A percentile compares a stretch with the other conserved stretches of the same genome.
Conservation (phyloP, 148 eudicot species). For the Cornus suecica region DNA sequence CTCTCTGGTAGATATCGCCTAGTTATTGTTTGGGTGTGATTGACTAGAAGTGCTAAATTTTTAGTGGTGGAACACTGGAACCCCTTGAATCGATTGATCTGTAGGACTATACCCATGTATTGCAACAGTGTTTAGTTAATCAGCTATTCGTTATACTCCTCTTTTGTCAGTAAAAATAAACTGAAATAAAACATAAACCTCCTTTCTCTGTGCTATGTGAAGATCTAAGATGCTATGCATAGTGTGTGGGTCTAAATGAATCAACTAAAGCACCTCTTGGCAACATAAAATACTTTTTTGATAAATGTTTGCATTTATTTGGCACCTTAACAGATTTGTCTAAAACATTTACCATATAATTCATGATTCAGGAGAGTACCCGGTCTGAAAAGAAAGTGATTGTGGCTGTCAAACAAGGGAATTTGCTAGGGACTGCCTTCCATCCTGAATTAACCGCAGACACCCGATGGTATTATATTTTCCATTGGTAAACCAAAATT, state of each 20-base stretch:
- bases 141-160: background rate
- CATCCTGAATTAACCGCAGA: constrained; percentile 96
- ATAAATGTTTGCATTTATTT: background rate
- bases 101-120: background rate
- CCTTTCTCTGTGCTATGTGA: background rate
- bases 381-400: constrained; percentile 55
- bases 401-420: constrained; percentile 87
- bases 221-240: background rate
- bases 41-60: background rate
- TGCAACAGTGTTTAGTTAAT: background rate
- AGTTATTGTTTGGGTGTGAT: background rate
- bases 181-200: background rate
- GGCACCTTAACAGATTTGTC: background rate
- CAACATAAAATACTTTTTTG: background rate
- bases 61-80: background rate
- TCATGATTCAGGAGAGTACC: constrained; percentile 41
- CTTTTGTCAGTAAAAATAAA: background rate
- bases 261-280: background rate
- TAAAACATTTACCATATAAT: background rate
- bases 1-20: background rate
- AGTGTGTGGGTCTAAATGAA: too few species aligned
- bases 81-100: background rate
- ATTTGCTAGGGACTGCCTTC: constrained; percentile 87
- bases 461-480: constrained; percentile 57
- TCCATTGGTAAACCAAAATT: background rate